Conservation (phyloP, 768 basidiomycete species). For the Cytidiella melzeri region DNA sequence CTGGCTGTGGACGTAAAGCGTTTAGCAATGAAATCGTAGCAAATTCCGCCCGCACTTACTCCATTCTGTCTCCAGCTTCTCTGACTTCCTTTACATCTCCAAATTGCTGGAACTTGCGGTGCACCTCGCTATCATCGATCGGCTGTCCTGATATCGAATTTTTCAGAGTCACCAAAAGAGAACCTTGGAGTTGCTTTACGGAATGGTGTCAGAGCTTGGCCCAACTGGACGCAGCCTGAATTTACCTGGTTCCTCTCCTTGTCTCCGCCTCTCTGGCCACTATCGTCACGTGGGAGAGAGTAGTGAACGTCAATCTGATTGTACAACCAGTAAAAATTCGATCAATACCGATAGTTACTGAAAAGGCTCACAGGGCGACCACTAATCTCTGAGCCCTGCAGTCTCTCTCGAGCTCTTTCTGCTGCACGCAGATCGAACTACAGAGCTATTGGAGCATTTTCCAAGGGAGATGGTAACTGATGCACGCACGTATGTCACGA, state of each 20-base stretch:
- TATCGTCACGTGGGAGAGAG: constrained; percentile 85
- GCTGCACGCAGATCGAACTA: constrained; percentile 93
- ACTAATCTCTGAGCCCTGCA: constrained; percentile 86
- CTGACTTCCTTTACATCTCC: constrained; percentile 85
- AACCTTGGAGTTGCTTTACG: constrained; percentile 79
- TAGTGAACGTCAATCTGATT: constrained; percentile 92
- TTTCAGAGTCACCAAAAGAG: constrained; percentile 70
- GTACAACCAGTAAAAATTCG: constrained; percentile 4
- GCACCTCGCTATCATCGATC: constrained; percentile 82
- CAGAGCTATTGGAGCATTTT: neutral
- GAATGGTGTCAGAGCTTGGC: neutral
- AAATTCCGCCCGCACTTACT: constrained; percentile 35
- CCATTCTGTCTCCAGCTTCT: constrained; percentile 54
- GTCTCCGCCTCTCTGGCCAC: constrained; percentile 44
- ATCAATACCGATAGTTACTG: constrained; percentile 1
- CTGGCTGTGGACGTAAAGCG: constrained; percentile 44
- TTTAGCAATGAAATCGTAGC: constrained; percentile 4
- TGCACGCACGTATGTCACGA: constrained; percentile 90
- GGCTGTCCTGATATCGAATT: constrained; percentile 61
- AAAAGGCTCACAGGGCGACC: constrained; percentile 72
- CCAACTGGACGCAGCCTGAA: constrained; percentile 8
- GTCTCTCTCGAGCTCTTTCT: constrained; percentile 81
- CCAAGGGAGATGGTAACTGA: too few relatives aligned
- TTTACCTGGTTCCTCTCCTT: constrained; percentile 83
- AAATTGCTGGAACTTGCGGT: constrained; percentile 80